Evolutionary conservation across 352 stramenopile genomes (phyloP).

Genomic region (Globisporangium paroecandrum): DNA sequence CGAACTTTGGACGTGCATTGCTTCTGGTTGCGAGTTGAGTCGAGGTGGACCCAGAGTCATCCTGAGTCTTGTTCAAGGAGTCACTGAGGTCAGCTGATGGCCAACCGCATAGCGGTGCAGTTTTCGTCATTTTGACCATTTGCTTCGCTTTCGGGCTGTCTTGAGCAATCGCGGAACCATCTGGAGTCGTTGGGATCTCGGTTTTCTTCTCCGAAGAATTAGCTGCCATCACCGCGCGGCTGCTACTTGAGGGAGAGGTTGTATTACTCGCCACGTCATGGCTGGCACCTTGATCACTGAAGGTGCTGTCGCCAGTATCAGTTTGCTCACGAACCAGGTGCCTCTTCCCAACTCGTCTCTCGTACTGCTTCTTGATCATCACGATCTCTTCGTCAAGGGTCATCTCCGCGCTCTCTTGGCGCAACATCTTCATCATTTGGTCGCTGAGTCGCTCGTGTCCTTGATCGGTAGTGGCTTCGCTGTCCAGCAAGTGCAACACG

Average conservation of each 20-base stretch:
- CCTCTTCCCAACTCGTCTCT: constrained; percentile 55
- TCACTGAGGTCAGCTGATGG: constrained; percentile 1
- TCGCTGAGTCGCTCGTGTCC: constrained; percentile 28
- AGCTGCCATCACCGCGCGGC: not conserved
- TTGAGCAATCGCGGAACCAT: not conserved
- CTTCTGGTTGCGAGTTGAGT: not conserved
- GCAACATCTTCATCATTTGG: constrained; percentile 37
- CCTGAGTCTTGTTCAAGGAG: not conserved
- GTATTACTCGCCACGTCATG: not conserved
- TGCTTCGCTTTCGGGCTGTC: not conserved
- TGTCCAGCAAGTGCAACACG: constrained; percentile 61
- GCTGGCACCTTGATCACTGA: not conserved
- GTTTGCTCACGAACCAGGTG: constrained; percentile 40
- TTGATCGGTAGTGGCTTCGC: constrained; percentile 12
- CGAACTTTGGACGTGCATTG: constrained; percentile 18
- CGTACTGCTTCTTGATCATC: constrained; percentile 77
- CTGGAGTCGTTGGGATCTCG: not conserved
- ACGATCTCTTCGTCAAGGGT: constrained; percentile 70
- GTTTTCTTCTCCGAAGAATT: not conserved
- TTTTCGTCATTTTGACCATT: constrained; percentile 36
- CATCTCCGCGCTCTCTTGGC: constrained; percentile 30
- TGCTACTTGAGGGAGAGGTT: not conserved
- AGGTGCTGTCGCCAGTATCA: constrained; percentile 16
- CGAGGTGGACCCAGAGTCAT: not conserved
- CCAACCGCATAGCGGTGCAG: constrained; percentile 43